Evolutionary conservation across 768 basidiomycete species (phyloP).

Genomic region (Kondoa malvinella): DNA sequence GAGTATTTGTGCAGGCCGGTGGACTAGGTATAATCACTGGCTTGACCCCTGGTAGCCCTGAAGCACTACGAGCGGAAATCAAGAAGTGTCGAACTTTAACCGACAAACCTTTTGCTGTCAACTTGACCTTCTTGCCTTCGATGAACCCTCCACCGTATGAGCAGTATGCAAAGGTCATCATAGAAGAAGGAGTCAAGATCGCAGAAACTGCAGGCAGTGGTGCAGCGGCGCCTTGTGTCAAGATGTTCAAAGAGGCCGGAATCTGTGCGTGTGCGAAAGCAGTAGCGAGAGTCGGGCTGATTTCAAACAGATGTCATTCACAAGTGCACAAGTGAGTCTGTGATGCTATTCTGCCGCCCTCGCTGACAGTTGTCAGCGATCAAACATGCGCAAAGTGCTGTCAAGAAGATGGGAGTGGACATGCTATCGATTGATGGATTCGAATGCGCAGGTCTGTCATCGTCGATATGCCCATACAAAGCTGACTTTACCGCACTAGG

Average conservation of each 20-base stretch:
- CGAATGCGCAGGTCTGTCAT: slow-evolving; percentile 46
- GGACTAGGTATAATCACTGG: slow-evolving; percentile 72
- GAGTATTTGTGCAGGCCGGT: too few relatives aligned
- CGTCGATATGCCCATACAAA: too few relatives aligned
- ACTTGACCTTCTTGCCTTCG: slow-evolving; percentile 48
- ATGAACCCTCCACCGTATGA: slow-evolving; percentile 84
- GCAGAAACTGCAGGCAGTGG: slow-evolving; percentile 79
- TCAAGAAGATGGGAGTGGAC: slow-evolving; percentile 58
- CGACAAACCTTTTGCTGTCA: slow-evolving; percentile 45
- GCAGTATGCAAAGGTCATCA: slow-evolving; percentile 46
- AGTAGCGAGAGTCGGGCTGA: too few relatives aligned
- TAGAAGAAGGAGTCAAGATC: slow-evolving; percentile 37
- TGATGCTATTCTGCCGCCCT: too few relatives aligned
- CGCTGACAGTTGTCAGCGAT: too few relatives aligned
- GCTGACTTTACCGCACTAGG: slow-evolving; percentile 47
- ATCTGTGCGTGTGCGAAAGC: slow-evolving; percentile 32
- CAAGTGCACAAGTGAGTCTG: too few relatives aligned
- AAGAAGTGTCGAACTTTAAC: slow-evolving; percentile 50
- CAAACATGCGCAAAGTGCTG: slow-evolving; percentile 65
- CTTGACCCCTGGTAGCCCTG: slow-evolving; percentile 69
- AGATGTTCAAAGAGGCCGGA: slow-evolving; percentile 50
- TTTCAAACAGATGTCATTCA: slow-evolving; percentile 72
- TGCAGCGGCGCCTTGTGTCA: slow-evolving; percentile 38
- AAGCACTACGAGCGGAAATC: slow-evolving; percentile 61
- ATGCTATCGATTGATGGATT: slow-evolving; percentile 77